phyloP scores from a whole-genome alignment of 805 yeast species.

The Maudiozyma pseudohumilis region DNA sequence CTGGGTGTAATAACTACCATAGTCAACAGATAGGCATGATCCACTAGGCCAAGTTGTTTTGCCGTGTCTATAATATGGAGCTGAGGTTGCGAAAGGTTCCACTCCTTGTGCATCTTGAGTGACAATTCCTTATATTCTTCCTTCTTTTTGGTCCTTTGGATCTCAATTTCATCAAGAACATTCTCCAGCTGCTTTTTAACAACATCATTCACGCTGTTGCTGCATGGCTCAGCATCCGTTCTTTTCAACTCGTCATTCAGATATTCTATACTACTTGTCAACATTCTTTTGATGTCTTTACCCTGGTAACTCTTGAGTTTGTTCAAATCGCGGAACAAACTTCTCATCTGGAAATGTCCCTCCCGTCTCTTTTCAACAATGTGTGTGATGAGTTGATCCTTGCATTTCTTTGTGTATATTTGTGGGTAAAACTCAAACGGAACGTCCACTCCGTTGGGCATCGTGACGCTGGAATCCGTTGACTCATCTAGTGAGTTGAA shows the following conservation, averaged over 20 bases:
- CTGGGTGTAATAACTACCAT: conserved; percentile 25
- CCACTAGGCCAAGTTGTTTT: conserved; percentile 17
- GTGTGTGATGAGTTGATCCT: conserved; percentile 20
- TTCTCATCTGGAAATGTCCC: conserved; percentile 14
- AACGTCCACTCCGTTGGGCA: conserved; percentile 22
- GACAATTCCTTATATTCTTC: conserved; percentile 22
- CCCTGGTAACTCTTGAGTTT: conserved; percentile 26
- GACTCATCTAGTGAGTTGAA: conserved; percentile 26
- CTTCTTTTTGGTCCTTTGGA: conserved; percentile 9
- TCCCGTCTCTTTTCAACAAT: conserved; percentile 16
- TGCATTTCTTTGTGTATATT: conserved; percentile 22
- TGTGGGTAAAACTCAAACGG: conserved; percentile 29
- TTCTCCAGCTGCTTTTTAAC: conserved; percentile 6
- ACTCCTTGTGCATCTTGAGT: conserved; percentile 19
- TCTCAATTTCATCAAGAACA: not conserved
- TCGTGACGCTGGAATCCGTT: conserved; percentile 10
- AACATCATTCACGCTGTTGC: conserved; percentile 7
- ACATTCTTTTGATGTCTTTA: conserved; percentile 20
- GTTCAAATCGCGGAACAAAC: conserved; percentile 15
- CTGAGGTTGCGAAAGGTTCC: conserved; percentile 25
- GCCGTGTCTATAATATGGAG: conserved; percentile 18
- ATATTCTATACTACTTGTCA: conserved; percentile 24
- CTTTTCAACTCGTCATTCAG: conserved; percentile 10
- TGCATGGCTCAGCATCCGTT: no score
- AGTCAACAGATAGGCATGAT: conserved; percentile 19